These are phyloP conservation scores for Chloranthus sessilifolius DNA, from an alignment of 164 flowering plant species.

Conservation along the genomic window DNA sequence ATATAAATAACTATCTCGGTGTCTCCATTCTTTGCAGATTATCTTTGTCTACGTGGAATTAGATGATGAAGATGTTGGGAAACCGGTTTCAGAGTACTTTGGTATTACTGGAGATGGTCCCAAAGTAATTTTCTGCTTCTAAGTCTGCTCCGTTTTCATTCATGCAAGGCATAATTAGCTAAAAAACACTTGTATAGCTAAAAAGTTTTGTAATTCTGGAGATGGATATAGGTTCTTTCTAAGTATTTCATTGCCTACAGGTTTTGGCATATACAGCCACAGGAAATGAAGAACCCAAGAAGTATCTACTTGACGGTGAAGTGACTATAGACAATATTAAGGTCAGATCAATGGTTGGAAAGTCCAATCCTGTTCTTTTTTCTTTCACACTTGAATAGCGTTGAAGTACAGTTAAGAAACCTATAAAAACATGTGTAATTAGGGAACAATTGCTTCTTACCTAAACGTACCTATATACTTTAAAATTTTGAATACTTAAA, in stretches of 20 bases:
- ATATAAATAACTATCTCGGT: no score
- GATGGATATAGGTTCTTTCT: neutral
- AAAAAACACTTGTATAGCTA: no score
- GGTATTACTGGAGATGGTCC: slow-evolving; percentile 70
- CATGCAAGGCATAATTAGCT: neutral
- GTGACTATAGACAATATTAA: slow-evolving; percentile 57
- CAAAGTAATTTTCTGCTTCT: slow-evolving; percentile 27
- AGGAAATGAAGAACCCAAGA: slow-evolving; percentile 72
- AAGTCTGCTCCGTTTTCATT: neutral
- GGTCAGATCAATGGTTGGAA: slow-evolving; percentile 49
- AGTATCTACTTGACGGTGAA: slow-evolving; percentile 60
- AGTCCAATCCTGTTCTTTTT: no score
- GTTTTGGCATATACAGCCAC: slow-evolving; percentile 67
- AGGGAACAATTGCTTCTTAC: no score
- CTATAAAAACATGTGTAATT: no score
- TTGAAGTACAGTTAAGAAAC: no score
- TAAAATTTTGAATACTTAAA: no score
- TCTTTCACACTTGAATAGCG: no score
- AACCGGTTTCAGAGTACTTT: slow-evolving; percentile 84
- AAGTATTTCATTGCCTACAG: slow-evolving; percentile 27
- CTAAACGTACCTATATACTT: no score
- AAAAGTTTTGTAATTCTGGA: no score
- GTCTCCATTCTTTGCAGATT: no score
- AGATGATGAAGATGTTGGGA: slow-evolving; percentile 87
- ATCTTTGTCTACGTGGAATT: slow-evolving; percentile 70